These are phyloP conservation scores for Argentina anserina DNA, from an alignment of 306 rosid genomes.

Conservation along the genomic window DNA sequence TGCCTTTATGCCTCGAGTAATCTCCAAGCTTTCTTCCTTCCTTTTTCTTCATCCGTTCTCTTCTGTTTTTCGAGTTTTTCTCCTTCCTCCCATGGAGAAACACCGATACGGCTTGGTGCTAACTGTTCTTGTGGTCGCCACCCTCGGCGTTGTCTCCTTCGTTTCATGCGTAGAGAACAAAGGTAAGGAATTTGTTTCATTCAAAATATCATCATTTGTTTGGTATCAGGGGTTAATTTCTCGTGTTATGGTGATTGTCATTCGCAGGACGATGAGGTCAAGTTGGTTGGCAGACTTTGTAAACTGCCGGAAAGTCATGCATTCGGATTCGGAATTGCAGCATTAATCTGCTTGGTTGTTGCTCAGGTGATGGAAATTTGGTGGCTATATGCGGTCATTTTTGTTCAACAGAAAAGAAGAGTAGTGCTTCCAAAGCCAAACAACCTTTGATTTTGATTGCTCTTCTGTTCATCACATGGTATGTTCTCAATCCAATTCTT, in stretches of 20 bases:
- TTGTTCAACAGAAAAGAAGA: slow-evolving; percentile 41
- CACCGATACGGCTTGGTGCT: slow-evolving; percentile 33
- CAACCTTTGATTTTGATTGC: slow-evolving; percentile 34
- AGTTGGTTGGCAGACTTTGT: slow-evolving; percentile 59
- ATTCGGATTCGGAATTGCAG: slow-evolving; percentile 63
- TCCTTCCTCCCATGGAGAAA: slow-evolving; percentile 44
- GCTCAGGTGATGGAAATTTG: slow-evolving; percentile 62
- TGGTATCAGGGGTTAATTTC: not conserved
- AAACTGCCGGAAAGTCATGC: slow-evolving; percentile 68
- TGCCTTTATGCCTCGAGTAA: slow-evolving; percentile 35
- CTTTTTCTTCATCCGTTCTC: slow-evolving; percentile 16
- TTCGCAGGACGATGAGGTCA: slow-evolving; percentile 59
- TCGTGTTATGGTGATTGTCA: slow-evolving; percentile 5
- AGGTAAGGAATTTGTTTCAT: slow-evolving; percentile 32
- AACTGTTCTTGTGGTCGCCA: slow-evolving; percentile 30
- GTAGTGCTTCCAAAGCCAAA: slow-evolving; percentile 26
- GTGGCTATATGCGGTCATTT: slow-evolving; percentile 29
- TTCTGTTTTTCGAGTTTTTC: slow-evolving; percentile 10
- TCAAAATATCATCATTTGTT: not conserved
- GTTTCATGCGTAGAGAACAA: slow-evolving; percentile 63
- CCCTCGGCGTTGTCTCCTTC: slow-evolving; percentile 57
- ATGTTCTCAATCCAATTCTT: slow-evolving; percentile 29
- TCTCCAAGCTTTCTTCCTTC: slow-evolving; percentile 28
- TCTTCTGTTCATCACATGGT: slow-evolving; percentile 75
- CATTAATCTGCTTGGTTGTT: slow-evolving; percentile 47